phyloP scores from a whole-genome alignment of 306 rosid genomes.

The Cucurbita argyrosperma region DNA sequence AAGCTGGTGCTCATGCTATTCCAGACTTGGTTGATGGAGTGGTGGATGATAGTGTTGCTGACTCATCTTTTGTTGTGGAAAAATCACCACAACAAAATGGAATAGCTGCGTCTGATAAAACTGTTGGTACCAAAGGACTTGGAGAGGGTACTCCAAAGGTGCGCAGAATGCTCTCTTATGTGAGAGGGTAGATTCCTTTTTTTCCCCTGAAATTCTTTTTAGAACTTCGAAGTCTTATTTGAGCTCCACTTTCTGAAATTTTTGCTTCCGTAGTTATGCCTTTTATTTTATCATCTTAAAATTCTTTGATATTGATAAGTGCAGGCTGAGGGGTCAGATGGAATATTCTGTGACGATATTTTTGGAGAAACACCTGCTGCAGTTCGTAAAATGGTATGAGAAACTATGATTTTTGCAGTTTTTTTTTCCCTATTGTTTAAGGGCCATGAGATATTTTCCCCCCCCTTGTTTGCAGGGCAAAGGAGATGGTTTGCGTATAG shows the following conservation, averaged over 20 bases:
- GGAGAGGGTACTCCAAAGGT: conserved; percentile 97
- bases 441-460: neutral
- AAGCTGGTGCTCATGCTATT: conserved; percentile 13
- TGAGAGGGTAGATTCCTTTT: neutral
- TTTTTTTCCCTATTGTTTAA: neutral
- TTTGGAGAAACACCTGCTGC: conserved; percentile 99
- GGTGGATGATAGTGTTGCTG: conserved; percentile 24
- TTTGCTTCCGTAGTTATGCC: neutral
- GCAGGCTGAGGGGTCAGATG: conserved; percentile 84
- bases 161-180: conserved; percentile 7
- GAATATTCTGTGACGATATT: conserved; percentile 71
- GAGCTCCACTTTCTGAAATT: neutral
- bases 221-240: neutral
- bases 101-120: conserved; percentile 28
- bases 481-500: conserved; percentile 57
- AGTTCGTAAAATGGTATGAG: conserved; percentile 58
- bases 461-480: conserved; percentile 38
- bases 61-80: conserved; percentile 45
- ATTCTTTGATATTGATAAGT: neutral
- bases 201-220: neutral
- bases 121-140: conserved; percentile 35
- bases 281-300: neutral
- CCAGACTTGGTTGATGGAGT: conserved; percentile 28
- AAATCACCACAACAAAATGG: conserved; percentile 57
- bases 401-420: neutral